These are phyloP conservation scores for Aureobasidium sp. DNA, from an alignment of 2,329 filamentous ascomycete species.

Conservation along the genomic window DNA sequence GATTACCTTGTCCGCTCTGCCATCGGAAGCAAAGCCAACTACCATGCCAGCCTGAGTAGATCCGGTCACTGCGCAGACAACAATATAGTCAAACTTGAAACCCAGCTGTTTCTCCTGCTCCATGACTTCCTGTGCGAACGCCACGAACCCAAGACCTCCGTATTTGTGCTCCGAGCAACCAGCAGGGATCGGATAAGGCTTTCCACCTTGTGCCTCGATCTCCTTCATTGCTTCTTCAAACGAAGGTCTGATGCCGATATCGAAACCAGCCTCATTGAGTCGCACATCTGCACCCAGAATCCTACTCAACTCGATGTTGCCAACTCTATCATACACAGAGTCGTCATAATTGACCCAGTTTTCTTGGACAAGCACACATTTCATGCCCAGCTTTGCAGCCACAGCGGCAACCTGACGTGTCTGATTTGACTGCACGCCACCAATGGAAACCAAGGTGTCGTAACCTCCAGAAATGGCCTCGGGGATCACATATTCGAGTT, in stretches of 20 bases:
- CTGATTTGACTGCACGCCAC: slow-evolving; percentile 34
- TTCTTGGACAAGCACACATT: slow-evolving; percentile 27
- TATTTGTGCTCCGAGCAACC: slow-evolving; percentile 64
- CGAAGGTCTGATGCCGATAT: slow-evolving; percentile 56
- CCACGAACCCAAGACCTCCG: slow-evolving; percentile 62
- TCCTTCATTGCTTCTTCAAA: slow-evolving; percentile 49
- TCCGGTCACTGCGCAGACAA: slow-evolving; percentile 62
- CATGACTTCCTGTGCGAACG: slow-evolving; percentile 63
- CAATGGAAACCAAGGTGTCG: slow-evolving; percentile 31
- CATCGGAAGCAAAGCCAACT: slow-evolving; percentile 57
- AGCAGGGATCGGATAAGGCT: slow-evolving; percentile 66
- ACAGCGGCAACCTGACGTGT: slow-evolving; percentile 32
- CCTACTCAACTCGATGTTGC: slow-evolving; percentile 21
- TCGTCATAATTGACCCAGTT: slow-evolving; percentile 24
- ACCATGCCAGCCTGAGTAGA: slow-evolving; percentile 66
- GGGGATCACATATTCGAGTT: slow-evolving; percentile 33
- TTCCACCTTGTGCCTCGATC: slow-evolving; percentile 47
- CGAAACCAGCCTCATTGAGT: slow-evolving; percentile 55
- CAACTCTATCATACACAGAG: slow-evolving; percentile 13
- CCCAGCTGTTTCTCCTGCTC: slow-evolving; percentile 56
- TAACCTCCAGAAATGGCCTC: slow-evolving; percentile 26
- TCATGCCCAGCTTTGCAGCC: slow-evolving; percentile 28
- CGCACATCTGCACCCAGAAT: slow-evolving; percentile 44
- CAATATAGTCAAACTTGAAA: slow-evolving; percentile 59
- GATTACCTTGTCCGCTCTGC: slow-evolving; percentile 49